Evolutionary conservation across 2,329 filamentous ascomycete genomes (phyloP), one percentile per base, ranked within the genome.

Genomic region (Aspergillus japonicus): DNA sequence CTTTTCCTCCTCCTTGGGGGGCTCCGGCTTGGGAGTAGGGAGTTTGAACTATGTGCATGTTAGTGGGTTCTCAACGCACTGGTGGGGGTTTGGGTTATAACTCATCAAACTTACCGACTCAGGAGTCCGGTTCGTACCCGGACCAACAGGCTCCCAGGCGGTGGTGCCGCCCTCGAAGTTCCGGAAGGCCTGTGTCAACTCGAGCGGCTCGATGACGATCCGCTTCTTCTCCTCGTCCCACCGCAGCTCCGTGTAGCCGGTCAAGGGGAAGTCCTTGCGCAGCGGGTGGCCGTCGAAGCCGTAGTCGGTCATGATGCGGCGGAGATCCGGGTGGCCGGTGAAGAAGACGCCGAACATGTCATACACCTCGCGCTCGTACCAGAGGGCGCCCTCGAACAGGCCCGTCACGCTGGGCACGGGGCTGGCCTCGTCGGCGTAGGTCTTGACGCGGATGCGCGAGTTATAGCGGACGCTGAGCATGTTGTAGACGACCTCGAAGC

Each of bases 221-320:
- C 95, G 87, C 87, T 99, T 99, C 90, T 97, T 99, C 85, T 99
- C 96, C 81, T 99, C 95, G 69, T 99, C 95, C 75, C 96, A 99
- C 73, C 95, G 86, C 68, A 99, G 89, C 82, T 99, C 96, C 35
- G 95, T 99, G 82, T 99, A 99, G 51, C 95, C 95, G 2, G 95
- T 97, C 76, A 99, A 81, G 23, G 95, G 95, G 82, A 99, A 99
- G 76, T 99, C 95, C 82, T 99, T 99, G 74, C 96, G 87, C 74
- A 99, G 81, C 47, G 95, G 95, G 81, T 99, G 95, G 56, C 95
- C 95, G 77, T 99, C 96, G 73, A 99, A 99, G 56, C 95, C 95
- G 77, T 99, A 99, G 77, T 99, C 95, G 66, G 95, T 99, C 94
- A 99, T 96, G 81, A 99, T 98, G 69, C 95, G 87, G 77, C 95